phyloP scores from a whole-genome alignment of 1,284 basidiomycete genomes.

The Melanopsichium pennsylvanicum region DNA sequence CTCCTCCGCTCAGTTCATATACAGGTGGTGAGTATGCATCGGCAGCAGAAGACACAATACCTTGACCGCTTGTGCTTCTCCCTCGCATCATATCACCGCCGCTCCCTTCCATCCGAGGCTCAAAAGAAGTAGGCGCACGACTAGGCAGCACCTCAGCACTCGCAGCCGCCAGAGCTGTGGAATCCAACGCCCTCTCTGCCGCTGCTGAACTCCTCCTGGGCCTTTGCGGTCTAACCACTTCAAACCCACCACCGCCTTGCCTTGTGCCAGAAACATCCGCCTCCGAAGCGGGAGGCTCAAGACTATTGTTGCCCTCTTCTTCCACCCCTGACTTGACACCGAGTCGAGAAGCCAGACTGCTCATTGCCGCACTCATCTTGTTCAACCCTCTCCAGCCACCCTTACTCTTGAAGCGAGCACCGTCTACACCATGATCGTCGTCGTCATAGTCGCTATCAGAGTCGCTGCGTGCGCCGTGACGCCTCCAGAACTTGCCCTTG shows the following conservation, averaged over 20 bases:
- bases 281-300: constrained; percentile 40
- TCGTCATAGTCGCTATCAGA: constrained; percentile 34
- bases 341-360: constrained; percentile 20
- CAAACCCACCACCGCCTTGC: constrained; percentile 30
- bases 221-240: constrained; percentile 48
- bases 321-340: constrained; percentile 13
- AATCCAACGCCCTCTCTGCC: constrained; percentile 25
- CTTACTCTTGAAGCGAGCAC: constrained; percentile 14
- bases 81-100: background rate
- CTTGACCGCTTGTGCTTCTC: constrained; percentile 1
- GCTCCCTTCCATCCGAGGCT: background rate
- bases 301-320: constrained; percentile 28
- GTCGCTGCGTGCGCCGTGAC: constrained; percentile 17
- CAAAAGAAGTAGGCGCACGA: constrained; percentile 11
- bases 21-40: constrained; percentile 21
- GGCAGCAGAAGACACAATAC: constrained; percentile 14
- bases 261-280: constrained; percentile 23
- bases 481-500: constrained; percentile 42
- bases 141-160: constrained; percentile 8
- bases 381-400: constrained; percentile 52
- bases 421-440: constrained; percentile 20
- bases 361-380: constrained; percentile 53
- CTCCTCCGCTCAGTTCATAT: constrained; percentile 1
- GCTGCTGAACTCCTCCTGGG: constrained; percentile 22
- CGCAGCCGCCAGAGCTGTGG: constrained; percentile 36